phyloP scores from a whole-genome alignment of 148 eudicot species.

The Silene latifolia region DNA sequence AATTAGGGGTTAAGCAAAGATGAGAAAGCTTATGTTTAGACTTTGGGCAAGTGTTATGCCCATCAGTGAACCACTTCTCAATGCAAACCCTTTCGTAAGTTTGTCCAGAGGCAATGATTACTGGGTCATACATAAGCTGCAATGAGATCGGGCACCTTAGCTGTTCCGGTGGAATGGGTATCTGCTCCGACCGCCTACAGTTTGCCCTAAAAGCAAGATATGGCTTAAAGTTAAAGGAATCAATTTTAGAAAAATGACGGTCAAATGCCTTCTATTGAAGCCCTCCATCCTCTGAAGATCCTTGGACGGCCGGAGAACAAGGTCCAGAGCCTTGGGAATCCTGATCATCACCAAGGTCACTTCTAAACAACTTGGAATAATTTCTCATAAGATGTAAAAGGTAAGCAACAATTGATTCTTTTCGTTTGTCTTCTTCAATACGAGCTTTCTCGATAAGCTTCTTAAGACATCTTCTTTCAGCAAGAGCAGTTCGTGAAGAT shows the following conservation, averaged over 20 bases:
- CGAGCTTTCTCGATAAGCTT: constrained; percentile 87
- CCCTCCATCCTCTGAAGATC: constrained; percentile 49
- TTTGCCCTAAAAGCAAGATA: constrained; percentile 44
- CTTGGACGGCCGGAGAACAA: constrained; percentile 88
- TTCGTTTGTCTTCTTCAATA: constrained; percentile 83
- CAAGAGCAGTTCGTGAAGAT: constrained; percentile 90
- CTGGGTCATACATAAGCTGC: constrained; percentile 97
- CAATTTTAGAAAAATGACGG: constrained; percentile 68
- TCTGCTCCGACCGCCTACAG: constrained; percentile 61
- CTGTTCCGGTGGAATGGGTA: constrained; percentile 86
- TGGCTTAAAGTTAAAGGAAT: constrained; percentile 72
- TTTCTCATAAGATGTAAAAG: constrained; percentile 87
- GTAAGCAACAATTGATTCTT: constrained; percentile 88
- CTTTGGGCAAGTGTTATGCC: constrained; percentile 95
- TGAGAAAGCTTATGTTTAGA: constrained; percentile 82
- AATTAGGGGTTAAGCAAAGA: constrained; percentile 86
- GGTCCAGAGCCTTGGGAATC: constrained; percentile 98
- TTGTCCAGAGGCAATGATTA: constrained; percentile 93
- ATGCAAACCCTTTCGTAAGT: constrained; percentile 92
- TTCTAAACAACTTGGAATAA: constrained; percentile 88
- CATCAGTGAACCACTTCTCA: constrained; percentile 92
- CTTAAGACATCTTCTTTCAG: constrained; percentile 85
- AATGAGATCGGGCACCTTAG: constrained; percentile 93
- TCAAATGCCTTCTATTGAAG: constrained; percentile 43
- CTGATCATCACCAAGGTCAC: constrained; percentile 84